These are phyloP conservation scores for Sambucus nigra DNA, from an alignment of 129 eudicot genomes.

Conservation along the genomic window DNA sequence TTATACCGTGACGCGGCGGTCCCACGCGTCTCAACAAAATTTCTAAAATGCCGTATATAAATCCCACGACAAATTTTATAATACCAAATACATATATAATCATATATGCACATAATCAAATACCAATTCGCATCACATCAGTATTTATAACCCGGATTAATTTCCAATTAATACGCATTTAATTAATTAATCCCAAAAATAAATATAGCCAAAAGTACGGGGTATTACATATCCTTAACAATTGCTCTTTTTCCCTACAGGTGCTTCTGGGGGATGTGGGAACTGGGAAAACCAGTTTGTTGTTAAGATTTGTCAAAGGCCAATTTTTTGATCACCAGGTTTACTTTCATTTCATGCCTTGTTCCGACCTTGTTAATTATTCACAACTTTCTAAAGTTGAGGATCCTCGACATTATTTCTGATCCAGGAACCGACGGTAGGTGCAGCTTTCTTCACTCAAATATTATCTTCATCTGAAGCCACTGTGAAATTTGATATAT, in stretches of 20 bases:
- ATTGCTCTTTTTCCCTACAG: constrained; percentile 8
- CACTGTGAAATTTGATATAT: constrained; percentile 30
- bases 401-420: not conserved
- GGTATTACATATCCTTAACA: no score
- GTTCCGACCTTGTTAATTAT: not conserved
- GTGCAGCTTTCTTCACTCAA: constrained; percentile 27
- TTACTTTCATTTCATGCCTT: not conserved
- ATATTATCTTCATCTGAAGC: constrained; percentile 18
- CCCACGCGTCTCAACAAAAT: no score
- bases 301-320: constrained; percentile 21
- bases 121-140: no score
- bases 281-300: constrained; percentile 27
- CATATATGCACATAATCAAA: no score
- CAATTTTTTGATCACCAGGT: constrained; percentile 21
- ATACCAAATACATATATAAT: no score
- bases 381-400: not conserved
- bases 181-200: no score
- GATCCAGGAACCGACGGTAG: constrained; percentile 24
- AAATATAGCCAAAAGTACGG: no score
- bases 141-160: no score
- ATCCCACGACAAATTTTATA: no score
- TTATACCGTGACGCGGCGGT: no score
- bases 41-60: no score
- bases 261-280: constrained; percentile 29
- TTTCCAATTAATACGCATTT: no score